phyloP scores from a whole-genome alignment of 768 basidiomycete genomes.

The Pleurotus citrinopileatus region DNA sequence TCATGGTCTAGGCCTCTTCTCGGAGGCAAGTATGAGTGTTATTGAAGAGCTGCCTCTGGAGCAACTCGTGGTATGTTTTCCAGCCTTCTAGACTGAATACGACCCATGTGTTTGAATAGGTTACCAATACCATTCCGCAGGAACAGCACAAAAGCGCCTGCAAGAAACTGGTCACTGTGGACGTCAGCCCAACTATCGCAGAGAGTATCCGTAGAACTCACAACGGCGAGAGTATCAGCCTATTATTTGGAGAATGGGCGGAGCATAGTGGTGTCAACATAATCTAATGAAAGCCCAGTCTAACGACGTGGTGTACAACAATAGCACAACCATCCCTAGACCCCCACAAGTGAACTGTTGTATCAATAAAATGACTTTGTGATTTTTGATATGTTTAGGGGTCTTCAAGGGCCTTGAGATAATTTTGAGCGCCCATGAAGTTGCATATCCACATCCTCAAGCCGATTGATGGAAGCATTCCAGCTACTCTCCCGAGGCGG shows the following conservation, averaged over 20 bases:
- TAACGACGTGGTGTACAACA: not conserved
- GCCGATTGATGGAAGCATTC: conserved; percentile 96
- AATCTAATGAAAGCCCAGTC: not conserved
- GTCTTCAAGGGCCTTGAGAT: not conserved
- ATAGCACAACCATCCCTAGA: too few species aligned
- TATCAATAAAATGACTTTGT: not conserved
- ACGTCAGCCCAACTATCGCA: conserved; percentile 88
- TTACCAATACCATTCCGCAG: conserved; percentile 96
- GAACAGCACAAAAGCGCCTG: conserved; percentile 56
- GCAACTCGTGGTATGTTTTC: conserved; percentile 72
- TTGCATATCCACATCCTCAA: too few species aligned
- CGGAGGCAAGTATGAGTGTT: conserved; percentile 66
- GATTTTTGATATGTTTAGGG: too few species aligned
- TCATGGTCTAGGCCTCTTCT: conserved; percentile 60
- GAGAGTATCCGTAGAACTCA: conserved; percentile 95
- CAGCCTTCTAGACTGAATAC: not conserved
- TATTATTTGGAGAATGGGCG: conserved; percentile 84
- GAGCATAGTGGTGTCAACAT: conserved; percentile 44
- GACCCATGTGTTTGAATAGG: conserved; percentile 36
- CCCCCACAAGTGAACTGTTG: not conserved
- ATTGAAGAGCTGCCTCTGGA: conserved; percentile 76
- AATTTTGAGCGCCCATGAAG: not conserved
- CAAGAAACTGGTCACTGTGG: conserved; percentile 83
- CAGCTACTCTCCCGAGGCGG: conserved; percentile 88
- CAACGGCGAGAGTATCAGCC: conserved; percentile 89